These are phyloP conservation scores for Artemisia princeps DNA, from an alignment of 140 eudicot genomes.

Conservation along the genomic window DNA sequence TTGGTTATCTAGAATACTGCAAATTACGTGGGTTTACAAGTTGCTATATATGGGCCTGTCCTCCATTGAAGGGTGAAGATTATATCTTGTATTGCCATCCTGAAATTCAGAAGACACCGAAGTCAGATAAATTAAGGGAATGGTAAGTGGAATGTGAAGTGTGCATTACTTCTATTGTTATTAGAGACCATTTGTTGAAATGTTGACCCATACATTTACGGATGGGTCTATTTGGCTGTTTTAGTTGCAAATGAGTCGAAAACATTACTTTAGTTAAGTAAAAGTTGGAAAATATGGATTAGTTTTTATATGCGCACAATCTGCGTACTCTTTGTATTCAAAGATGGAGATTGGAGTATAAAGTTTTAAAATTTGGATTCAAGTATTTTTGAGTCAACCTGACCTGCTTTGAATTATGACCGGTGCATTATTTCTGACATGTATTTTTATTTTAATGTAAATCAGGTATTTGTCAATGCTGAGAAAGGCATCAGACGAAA, in stretches of 20 bases:
- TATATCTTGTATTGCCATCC: slow-evolving; percentile 94
- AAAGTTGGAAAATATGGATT: too few relatives aligned
- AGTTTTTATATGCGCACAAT: too few relatives aligned
- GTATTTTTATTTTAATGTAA: slow-evolving; percentile 1
- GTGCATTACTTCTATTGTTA: slow-evolving; percentile 5
- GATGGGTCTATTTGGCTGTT: too few relatives aligned
- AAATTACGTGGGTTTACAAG: slow-evolving; percentile 83
- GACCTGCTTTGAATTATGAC: too few relatives aligned
- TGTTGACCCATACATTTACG: too few relatives aligned
- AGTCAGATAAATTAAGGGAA: slow-evolving; percentile 90
- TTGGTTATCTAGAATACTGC: slow-evolving; percentile 88
- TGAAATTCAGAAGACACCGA: slow-evolving; percentile 94
- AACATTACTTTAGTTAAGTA: too few relatives aligned
- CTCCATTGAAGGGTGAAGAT: slow-evolving; percentile 96
- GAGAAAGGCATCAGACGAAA: slow-evolving; percentile 48
- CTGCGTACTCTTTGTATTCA: too few relatives aligned
- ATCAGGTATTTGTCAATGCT: slow-evolving; percentile 70
- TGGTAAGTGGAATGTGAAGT: slow-evolving; percentile 50
- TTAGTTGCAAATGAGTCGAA: too few relatives aligned
- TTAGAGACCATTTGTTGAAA: not conserved
- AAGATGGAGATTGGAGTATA: too few relatives aligned
- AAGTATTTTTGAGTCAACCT: too few relatives aligned
- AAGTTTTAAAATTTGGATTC: too few relatives aligned
- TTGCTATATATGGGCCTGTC: slow-evolving; percentile 98
- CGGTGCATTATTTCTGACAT: not conserved